These are phyloP conservation scores for Cryptococcus floricola DNA, from an alignment of 1,284 basidiomycete species.

Conservation along the genomic window DNA sequence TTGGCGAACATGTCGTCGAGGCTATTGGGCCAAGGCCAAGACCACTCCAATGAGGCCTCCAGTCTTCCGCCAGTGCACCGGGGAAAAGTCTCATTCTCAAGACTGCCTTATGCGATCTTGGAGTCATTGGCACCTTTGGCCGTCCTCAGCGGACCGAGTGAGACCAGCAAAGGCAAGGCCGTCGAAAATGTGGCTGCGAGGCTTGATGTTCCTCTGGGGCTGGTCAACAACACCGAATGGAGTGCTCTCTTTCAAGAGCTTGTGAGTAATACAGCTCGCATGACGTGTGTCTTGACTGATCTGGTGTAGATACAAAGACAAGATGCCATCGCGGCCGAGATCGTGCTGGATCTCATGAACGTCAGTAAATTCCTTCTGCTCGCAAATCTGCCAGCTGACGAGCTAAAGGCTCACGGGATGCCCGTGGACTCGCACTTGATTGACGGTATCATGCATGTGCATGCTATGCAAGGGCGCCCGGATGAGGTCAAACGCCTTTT, in stretches of 20 bases:
- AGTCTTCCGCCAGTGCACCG: neutral
- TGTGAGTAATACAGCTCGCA: conserved; percentile 13
- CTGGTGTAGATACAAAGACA: conserved; percentile 5
- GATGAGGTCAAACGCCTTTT: conserved; percentile 21
- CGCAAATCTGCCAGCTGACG: neutral
- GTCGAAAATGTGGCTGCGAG: neutral
- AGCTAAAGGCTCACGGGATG: conserved; percentile 9
- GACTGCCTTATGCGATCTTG: neutral
- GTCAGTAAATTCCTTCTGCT: conserved; percentile 14
- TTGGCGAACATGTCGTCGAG: conserved; percentile 4
- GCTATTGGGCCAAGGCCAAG: neutral
- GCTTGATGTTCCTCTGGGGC: conserved; percentile 29
- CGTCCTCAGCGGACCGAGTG: conserved; percentile 8
- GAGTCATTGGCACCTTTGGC: conserved; percentile 3
- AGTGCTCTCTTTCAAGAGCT: conserved; percentile 37
- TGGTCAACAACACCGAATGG: conserved; percentile 35
- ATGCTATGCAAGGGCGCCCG: conserved; percentile 22
- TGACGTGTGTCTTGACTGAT: neutral
- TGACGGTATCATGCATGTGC: conserved; percentile 16
- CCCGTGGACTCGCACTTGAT: conserved; percentile 8
- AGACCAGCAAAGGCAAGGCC: conserved; percentile 11
- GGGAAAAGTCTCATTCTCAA: neutral
- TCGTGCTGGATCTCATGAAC: conserved; percentile 16
- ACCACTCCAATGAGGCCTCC: neutral
- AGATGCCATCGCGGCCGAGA: conserved; percentile 7